Evolutionary conservation across 805 yeast genomes (phyloP).

Genomic region (Metschnikowia hibisci): DNA sequence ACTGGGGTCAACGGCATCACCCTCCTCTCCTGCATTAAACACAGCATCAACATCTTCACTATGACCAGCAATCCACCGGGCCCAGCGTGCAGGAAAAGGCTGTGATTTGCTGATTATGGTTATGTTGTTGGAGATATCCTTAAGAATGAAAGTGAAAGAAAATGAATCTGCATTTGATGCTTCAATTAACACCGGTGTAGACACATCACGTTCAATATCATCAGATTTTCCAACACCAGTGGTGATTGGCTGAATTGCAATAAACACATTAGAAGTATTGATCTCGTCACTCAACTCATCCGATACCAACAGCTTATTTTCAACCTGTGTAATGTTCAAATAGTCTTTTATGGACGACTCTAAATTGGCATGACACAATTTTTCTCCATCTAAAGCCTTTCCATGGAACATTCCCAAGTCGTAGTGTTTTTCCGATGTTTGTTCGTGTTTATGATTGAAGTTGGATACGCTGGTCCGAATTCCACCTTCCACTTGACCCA

Average conservation of each 20-base stretch:
- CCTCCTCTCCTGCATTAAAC: slow-evolving; percentile 22
- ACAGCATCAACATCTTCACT: slow-evolving; percentile 19
- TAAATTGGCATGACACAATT: slow-evolving; percentile 81
- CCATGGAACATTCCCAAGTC: slow-evolving; percentile 74
- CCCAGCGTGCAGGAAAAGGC: slow-evolving; percentile 88
- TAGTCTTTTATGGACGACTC: slow-evolving; percentile 62
- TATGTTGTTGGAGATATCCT: slow-evolving; percentile 76
- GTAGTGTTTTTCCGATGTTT: slow-evolving; percentile 15
- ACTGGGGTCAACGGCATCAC: slow-evolving; percentile 31
- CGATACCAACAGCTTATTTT: slow-evolving; percentile 11
- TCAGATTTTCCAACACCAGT: slow-evolving; percentile 9
- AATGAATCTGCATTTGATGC: slow-evolving; percentile 53
- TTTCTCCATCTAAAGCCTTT: slow-evolving; percentile 77
- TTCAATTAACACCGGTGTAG: slow-evolving; percentile 39
- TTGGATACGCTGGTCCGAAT: slow-evolving; percentile 59
- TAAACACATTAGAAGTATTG: slow-evolving; percentile 57
- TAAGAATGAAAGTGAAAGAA: slow-evolving; percentile 68
- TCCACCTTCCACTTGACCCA: slow-evolving; percentile 77
- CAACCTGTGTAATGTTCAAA: slow-evolving; percentile 24
- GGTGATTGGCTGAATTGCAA: slow-evolving; percentile 61
- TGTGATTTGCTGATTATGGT: slow-evolving; percentile 77
- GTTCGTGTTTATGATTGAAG: slow-evolving; percentile 33
- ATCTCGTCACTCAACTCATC: slow-evolving; percentile 19
- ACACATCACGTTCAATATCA: slow-evolving; percentile 14
- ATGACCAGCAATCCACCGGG: slow-evolving; percentile 76